phyloP scores from a whole-genome alignment of 2,329 filamentous ascomycete species.

The Biscogniauxia sp. region DNA sequence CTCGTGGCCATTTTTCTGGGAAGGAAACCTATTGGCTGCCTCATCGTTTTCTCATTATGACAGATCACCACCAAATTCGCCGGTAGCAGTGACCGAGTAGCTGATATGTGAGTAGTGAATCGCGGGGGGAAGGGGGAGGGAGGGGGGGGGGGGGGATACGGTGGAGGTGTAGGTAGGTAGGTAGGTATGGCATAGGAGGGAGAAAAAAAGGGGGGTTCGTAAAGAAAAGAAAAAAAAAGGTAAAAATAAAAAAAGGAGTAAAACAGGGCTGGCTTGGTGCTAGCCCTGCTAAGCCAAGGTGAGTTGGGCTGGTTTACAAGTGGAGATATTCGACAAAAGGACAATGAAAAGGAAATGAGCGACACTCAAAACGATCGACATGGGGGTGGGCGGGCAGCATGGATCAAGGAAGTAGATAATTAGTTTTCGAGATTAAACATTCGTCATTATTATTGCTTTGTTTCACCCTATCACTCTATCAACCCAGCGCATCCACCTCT shows the following conservation, averaged over 20 bases:
- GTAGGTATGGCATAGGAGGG: neutral
- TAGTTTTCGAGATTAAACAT: constrained; percentile 21
- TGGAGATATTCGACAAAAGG: neutral
- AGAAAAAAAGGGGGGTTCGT: neutral
- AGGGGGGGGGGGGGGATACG: no score
- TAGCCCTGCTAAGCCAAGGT: constrained; percentile 12
- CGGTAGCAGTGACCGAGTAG: neutral
- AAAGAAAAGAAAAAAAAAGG: no score
- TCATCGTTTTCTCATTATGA: neutral
- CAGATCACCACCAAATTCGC: neutral
- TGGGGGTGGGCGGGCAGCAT: constrained; percentile 8
- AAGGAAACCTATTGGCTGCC: neutral
- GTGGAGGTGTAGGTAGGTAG: no score
- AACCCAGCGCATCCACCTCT: constrained; percentile 33
- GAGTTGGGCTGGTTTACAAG: neutral
- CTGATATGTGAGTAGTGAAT: neutral
- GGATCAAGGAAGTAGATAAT: constrained; percentile 24
- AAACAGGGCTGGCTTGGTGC: constrained; percentile 12
- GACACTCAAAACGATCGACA: constrained; percentile 15
- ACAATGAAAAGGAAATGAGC: neutral
- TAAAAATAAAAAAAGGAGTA: constrained; percentile 1
- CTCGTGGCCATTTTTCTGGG: neutral
- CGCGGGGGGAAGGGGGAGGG: no score
- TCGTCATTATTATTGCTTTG: constrained; percentile 3
- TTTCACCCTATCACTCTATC: constrained; percentile 33